A percentile compares a stretch with the other conserved stretches of the same genome.
phyloP scores from a whole-genome alignment of 2,329 filamentous ascomycete genomes.

The Ophiostoma sp. region DNA sequence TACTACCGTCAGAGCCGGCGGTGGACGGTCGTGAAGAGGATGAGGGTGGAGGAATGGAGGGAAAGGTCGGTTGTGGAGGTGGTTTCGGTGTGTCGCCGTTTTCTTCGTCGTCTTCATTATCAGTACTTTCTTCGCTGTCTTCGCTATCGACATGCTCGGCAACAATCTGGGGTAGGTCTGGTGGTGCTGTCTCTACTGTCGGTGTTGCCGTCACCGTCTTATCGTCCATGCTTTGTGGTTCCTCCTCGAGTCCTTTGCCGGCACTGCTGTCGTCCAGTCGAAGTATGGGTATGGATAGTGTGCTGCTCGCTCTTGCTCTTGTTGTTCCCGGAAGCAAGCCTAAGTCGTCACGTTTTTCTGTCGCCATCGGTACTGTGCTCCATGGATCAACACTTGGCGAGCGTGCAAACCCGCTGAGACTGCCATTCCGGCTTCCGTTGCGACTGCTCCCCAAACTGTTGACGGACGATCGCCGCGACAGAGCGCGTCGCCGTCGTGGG shows the following conservation, averaged over 20 bases:
- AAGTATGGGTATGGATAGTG: not conserved
- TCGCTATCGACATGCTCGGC: not conserved
- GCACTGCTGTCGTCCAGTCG: not conserved
- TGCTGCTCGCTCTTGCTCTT: not conserved
- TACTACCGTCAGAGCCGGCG: slow-evolving; percentile 31
- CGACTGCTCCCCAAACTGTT: not conserved
- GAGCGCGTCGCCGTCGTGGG: slow-evolving; percentile 21
- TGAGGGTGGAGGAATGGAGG: not conserved
- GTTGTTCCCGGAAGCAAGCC: not conserved
- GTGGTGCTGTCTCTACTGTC: no score
- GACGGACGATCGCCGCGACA: slow-evolving; percentile 8
- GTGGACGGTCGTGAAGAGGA: slow-evolving; percentile 31
- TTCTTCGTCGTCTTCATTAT: not conserved
- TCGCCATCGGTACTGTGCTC: not conserved
- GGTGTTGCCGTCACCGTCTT: not conserved
- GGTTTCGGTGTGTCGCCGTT: not conserved
- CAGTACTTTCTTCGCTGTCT: not conserved
- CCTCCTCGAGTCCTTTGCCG: not conserved
- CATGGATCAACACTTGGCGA: slow-evolving; percentile 9
- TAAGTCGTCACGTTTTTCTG: not conserved
- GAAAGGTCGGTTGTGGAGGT: not conserved
- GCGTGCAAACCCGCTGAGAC: not conserved
- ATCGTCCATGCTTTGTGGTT: not conserved
- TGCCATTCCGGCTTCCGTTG: not conserved
- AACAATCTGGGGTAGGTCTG: not conserved